Conservation (phyloP, 805 yeast species). For the Teunomyces cretensis region DNA sequence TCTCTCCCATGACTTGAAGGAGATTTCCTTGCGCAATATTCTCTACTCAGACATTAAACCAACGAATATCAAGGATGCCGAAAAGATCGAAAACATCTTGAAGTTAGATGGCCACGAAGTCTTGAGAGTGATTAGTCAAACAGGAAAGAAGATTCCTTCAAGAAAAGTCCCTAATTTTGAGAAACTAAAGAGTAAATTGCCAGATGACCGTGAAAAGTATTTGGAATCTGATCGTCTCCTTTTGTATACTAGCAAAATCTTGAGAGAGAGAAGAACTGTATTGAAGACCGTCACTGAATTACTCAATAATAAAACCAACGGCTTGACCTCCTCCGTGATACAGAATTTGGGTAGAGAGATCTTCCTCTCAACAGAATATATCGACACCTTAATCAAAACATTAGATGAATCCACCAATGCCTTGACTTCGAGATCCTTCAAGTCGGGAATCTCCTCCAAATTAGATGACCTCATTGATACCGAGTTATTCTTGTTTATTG, state of each 20-base stretch:
- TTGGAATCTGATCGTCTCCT: conserved; percentile 28
- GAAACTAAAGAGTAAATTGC: conserved; percentile 28
- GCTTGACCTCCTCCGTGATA: conserved; percentile 22
- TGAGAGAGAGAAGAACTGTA: conserved; percentile 53
- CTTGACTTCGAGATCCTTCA: conserved; percentile 10
- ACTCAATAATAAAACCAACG: conserved; percentile 17
- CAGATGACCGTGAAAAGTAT: conserved; percentile 35
- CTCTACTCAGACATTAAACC: conserved; percentile 35
- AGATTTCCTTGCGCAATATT: conserved; percentile 41
- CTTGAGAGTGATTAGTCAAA: conserved; percentile 46
- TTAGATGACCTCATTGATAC: conserved; percentile 19
- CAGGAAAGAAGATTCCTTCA: conserved; percentile 38
- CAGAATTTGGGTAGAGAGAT: conserved; percentile 41
- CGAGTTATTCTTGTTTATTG: conserved; percentile 34
- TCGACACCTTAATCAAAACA: conserved; percentile 17
- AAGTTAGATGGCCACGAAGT: conserved; percentile 45
- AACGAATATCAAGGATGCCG: conserved; percentile 37
- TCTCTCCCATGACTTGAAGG: conserved; percentile 15
- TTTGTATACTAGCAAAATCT: conserved; percentile 38
- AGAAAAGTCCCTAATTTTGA: conserved; percentile 20
- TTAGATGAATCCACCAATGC: conserved; percentile 12
- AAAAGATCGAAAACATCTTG: conserved; percentile 37
- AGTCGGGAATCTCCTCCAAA: conserved; percentile 13
- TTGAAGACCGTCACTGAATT: conserved; percentile 41
- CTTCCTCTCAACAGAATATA: conserved; percentile 31